Evolutionary conservation across 2,329 filamentous ascomycete genomes (phyloP).

Genomic region (Incumbomyces delicatus): DNA sequence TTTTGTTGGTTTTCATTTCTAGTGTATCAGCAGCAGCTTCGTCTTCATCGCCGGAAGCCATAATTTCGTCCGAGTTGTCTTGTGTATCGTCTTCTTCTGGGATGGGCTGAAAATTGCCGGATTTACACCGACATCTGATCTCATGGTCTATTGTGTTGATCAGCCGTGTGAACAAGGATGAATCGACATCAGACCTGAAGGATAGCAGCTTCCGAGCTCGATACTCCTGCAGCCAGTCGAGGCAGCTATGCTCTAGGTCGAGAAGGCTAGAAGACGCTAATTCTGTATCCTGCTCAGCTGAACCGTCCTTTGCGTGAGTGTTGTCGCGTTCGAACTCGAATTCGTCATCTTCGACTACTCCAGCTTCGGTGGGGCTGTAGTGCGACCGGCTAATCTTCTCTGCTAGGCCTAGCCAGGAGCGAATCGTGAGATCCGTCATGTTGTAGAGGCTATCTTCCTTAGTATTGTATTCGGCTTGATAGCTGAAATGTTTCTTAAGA

Average conservation of each 20-base stretch:
- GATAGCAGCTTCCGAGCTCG: background rate
- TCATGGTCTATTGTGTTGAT: background rate
- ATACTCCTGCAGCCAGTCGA: background rate
- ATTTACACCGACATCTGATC: background rate
- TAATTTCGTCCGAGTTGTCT: background rate
- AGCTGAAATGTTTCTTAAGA: conserved; percentile 53
- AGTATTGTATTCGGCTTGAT: conserved; percentile 79
- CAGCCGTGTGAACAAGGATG: background rate
- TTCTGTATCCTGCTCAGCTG: background rate
- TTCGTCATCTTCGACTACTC: background rate
- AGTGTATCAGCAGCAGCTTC: background rate
- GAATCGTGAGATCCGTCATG: conserved; percentile 73
- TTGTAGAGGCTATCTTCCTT: conserved; percentile 64
- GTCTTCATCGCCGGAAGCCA: background rate
- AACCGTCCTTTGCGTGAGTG: background rate
- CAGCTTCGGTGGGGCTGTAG: background rate
- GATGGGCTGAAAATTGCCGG: background rate
- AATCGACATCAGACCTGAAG: background rate
- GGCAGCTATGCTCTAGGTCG: background rate
- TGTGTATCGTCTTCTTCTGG: background rate
- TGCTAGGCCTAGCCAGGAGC: conserved; percentile 69
- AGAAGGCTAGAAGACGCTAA: background rate
- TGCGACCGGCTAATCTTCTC: conserved; percentile 57
- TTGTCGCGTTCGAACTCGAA: background rate
- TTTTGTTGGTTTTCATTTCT: background rate